These are phyloP conservation scores for Knufia fluminis DNA, from an alignment of 2,329 filamentous ascomycete species.

Conservation along the genomic window DNA sequence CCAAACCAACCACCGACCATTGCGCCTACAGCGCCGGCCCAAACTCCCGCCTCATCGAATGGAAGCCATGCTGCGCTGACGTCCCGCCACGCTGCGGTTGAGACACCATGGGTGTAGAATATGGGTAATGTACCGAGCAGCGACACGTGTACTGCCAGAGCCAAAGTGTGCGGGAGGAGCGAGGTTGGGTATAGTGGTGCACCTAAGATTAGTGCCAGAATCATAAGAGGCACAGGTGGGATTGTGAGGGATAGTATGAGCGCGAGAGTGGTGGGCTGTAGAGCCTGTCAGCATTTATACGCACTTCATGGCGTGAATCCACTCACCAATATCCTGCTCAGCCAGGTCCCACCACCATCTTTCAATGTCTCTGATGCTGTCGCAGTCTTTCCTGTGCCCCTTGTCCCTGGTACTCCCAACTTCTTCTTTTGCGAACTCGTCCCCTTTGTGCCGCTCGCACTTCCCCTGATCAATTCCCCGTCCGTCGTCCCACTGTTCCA, in stretches of 20 bases:
- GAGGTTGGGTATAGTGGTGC: constrained; percentile 66
- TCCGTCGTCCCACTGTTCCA: constrained; percentile 21
- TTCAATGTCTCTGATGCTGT: constrained; percentile 7
- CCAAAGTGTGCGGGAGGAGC: constrained; percentile 65
- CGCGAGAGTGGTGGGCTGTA: constrained; percentile 39
- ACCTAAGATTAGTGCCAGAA: constrained; percentile 66
- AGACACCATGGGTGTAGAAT: constrained; percentile 77
- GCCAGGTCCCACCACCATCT: constrained; percentile 12
- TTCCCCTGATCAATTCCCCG: constrained; percentile 17
- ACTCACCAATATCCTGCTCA: constrained; percentile 23
- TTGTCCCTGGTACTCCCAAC: neutral
- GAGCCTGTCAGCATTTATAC: neutral
- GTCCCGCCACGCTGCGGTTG: constrained; percentile 59
- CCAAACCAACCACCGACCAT: constrained; percentile 82
- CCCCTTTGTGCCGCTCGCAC: constrained; percentile 10
- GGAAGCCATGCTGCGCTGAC: constrained; percentile 61
- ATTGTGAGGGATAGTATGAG: constrained; percentile 48
- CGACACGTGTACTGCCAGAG: constrained; percentile 73
- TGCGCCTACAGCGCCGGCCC: constrained; percentile 70
- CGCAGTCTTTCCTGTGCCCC: constrained; percentile 10
- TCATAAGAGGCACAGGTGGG: constrained; percentile 48
- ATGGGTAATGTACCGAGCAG: constrained; percentile 69
- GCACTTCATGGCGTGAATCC: neutral
- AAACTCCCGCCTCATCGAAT: constrained; percentile 63
- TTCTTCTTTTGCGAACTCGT: constrained; percentile 18